Conservation (phyloP, 257 asterid species). For the Plantago elongata region DNA sequence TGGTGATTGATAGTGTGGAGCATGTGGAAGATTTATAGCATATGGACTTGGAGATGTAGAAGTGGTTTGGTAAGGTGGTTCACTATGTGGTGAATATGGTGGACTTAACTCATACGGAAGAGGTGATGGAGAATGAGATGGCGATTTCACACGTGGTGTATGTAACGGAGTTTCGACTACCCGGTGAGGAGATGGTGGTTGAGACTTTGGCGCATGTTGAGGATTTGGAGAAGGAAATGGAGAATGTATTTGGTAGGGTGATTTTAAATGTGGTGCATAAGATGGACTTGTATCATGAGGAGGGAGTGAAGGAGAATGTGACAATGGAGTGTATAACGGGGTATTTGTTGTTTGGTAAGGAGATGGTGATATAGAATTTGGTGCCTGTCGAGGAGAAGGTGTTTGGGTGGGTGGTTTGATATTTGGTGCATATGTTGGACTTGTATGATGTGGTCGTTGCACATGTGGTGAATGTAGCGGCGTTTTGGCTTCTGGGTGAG, state of each 20-base stretch:
- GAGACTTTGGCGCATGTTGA: too few species aligned
- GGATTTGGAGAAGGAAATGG: neutral
- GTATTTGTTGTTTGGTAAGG: neutral
- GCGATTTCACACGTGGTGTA: conserved; percentile 3
- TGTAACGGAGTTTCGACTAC: neutral
- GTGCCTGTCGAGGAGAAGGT: neutral
- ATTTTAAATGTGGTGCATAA: neutral
- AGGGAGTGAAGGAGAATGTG: conserved; percentile 1
- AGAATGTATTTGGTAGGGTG: neutral
- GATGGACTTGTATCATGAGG: neutral
- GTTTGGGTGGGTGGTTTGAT: neutral
- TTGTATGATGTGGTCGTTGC: neutral
- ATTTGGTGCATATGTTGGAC: neutral
- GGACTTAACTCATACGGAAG: neutral
- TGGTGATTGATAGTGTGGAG: conserved; percentile 8
- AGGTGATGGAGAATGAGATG: neutral
- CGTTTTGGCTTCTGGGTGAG: neutral
- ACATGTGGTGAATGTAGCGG: neutral
- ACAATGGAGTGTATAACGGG: neutral
- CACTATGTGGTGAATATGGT: neutral
- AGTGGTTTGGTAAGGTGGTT: neutral
- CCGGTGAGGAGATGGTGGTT: too few species aligned
- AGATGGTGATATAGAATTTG: neutral
- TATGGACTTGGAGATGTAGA: conserved; percentile 1
- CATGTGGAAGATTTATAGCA: neutral